Evolutionary conservation across 2,329 filamentous ascomycete genomes (phyloP).

Genomic region (Bipolaris gigantea): DNA sequence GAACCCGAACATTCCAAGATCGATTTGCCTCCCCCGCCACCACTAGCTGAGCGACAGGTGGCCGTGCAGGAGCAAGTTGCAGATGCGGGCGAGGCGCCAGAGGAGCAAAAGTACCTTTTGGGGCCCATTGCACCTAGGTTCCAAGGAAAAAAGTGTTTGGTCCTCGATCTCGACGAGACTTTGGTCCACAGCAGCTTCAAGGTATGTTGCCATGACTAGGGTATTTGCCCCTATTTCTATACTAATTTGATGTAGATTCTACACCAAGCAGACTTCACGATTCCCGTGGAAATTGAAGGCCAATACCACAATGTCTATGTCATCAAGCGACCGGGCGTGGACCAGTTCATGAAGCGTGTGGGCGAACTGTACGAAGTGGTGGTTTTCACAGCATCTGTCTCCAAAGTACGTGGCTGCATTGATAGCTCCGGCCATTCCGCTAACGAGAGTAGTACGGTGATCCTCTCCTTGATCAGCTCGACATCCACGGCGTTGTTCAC

Average conservation of each 20-base stretch:
- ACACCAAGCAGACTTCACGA: constrained; percentile 97
- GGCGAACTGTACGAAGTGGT: constrained; percentile 98
- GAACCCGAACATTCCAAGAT: constrained; percentile 43
- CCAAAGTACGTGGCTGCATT: constrained; percentile 66
- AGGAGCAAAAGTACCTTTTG: constrained; percentile 69
- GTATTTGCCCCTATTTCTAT: neutral
- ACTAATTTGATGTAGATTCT: constrained; percentile 68
- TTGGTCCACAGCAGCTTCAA: constrained; percentile 99
- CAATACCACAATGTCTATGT: constrained; percentile 99
- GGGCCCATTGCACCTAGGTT: constrained; percentile 80
- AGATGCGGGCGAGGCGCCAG: constrained; percentile 46
- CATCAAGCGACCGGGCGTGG: constrained; percentile 97
- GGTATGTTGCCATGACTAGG: constrained; percentile 54
- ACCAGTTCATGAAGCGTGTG: constrained; percentile 98
- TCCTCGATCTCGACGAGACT: constrained; percentile 94
- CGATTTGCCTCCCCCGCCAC: constrained; percentile 61
- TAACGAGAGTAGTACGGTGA: constrained; percentile 75
- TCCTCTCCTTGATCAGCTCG: constrained; percentile 90
- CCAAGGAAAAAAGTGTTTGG: constrained; percentile 87
- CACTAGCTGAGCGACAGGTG: constrained; percentile 51
- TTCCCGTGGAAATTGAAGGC: constrained; percentile 97
- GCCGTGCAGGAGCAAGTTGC: constrained; percentile 46
- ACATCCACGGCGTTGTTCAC: constrained; percentile 96
- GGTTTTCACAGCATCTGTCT: constrained; percentile 97
- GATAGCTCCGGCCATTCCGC: neutral